Evolutionary conservation across 805 yeast genomes (phyloP), one percentile per base, ranked within the genome.

Genomic region (Teunomyces aglyptinius): DNA sequence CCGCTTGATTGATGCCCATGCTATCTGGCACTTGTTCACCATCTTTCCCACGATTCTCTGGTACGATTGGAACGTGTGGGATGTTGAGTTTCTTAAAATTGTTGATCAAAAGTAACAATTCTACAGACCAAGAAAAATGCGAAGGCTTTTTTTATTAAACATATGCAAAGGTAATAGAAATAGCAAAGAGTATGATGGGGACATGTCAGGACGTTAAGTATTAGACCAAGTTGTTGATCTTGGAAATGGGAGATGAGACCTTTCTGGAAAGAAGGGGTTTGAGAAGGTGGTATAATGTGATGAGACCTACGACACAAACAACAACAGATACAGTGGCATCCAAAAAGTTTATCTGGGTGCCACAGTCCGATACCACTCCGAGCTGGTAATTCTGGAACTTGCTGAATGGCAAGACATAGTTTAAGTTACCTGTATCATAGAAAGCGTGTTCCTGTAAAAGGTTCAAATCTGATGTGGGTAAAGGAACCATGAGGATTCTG

Each of bases 1-100:
- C 12, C 55, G 61, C 41, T 74, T 87, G 33, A 56, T 94, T 0
- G 99, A 94, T 67, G 96, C 97, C 0, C 99, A 94, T 65, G 82
- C 97, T 0, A 58, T 92, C 33, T 94, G 99, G 99, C 99, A 94
- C 63, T 75, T 86, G 22, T 80, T 88, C 16, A 94, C 99, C 0
- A 82, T 91, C 1, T 63, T 89, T 58, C 98, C 98, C 0, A 81
- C 92, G 0, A 68, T 80, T 48, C 77, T 79, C 50, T 80, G 96
- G 81, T 91, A 86, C 62, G 79, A 77, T 35, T 86, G 77, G 77
- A 70, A 68, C 45, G 61, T 72, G 15, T 73, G 77, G 77, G 77
- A 73, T 44, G 48, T 72, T 32, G 77, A 73, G 49, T 36, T 47
- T 33, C 34, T 32, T 15, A 51, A 49, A 34, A 16, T 48, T 4